Conservation (phyloP, 768 basidiomycete genomes). For the Cyclocybe aegerita region DNA sequence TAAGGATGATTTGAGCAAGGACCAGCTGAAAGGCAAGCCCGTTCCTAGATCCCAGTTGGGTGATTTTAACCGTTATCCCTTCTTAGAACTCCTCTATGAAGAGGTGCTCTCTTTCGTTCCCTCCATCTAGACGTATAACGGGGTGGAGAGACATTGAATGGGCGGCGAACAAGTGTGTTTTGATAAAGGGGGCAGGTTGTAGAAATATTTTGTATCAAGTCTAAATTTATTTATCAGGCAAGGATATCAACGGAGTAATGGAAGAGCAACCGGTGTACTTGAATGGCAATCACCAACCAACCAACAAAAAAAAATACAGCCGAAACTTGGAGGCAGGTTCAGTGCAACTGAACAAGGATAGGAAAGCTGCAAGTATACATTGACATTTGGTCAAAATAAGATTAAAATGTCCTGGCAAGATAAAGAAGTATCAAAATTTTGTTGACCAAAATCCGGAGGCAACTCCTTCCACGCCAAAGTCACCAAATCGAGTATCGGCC, state of each 20-base stretch:
- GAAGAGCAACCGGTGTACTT: background rate
- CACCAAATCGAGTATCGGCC: conserved; percentile 80
- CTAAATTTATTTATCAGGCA: conserved; percentile 7
- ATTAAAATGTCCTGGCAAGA: background rate
- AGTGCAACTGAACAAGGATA: conserved; percentile 2
- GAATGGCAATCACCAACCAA: background rate
- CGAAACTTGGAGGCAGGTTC: background rate
- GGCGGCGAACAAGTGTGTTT: no score
- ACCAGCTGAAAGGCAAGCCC: conserved; percentile 62
- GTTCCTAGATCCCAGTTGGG: conserved; percentile 9
- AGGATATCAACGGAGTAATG: background rate
- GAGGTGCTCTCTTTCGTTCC: conserved; percentile 80
- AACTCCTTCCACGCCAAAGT: conserved; percentile 79
- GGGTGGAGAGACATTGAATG: background rate
- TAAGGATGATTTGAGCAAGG: conserved; percentile 75
- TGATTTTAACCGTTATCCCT: conserved; percentile 9
- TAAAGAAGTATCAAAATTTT: conserved; percentile 32
- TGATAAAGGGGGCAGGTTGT: no score
- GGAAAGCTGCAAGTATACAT: background rate
- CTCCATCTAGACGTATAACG: conserved; percentile 42
- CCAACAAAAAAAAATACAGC: background rate
- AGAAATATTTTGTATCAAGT: background rate
- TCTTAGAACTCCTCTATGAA: conserved; percentile 69
- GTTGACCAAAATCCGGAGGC: conserved; percentile 71
- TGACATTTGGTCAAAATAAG: conserved; percentile 7